Percentiles rank a stretch among this genome's conserved stretches.
phyloP scores from a whole-genome alignment of 192 early-diverging fungal genomes.

The Lobosporangium transversale region DNA sequence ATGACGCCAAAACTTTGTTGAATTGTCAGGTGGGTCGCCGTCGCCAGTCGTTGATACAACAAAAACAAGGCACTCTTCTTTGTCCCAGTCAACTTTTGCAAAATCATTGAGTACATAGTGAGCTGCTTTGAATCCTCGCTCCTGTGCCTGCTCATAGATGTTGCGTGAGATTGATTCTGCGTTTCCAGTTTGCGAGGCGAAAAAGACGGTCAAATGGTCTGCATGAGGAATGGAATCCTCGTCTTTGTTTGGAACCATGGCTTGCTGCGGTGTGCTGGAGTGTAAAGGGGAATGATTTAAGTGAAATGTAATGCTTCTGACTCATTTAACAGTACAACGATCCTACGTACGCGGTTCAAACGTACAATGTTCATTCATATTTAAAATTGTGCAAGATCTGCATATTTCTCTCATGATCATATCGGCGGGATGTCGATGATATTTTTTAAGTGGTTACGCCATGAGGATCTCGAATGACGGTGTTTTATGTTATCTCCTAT shows the following conservation, averaged over 20 bases:
- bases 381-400: too few relatives aligned
- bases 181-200: slow-evolving; percentile 94
- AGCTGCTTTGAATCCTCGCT: slow-evolving; percentile 72
- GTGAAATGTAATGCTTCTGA: too few relatives aligned
- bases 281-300: too few relatives aligned
- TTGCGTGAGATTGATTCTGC: slow-evolving; percentile 92
- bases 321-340: too few relatives aligned
- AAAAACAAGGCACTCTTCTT: slow-evolving; percentile 72
- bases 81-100: slow-evolving; percentile 66
- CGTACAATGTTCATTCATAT: too few relatives aligned
- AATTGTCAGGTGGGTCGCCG: slow-evolving; percentile 96
- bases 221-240: slow-evolving; percentile 20
- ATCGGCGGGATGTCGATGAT: too few relatives aligned
- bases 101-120: slow-evolving; percentile 80
- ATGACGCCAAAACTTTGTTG: slow-evolving; percentile 88
- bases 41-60: slow-evolving; percentile 94
- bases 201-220: slow-evolving; percentile 65
- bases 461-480: too few relatives aligned
- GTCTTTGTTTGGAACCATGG: slow-evolving; percentile 25
- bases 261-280: too few relatives aligned
- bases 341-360: too few relatives aligned
- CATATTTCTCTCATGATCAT: too few relatives aligned
- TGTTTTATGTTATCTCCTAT: too few relatives aligned
- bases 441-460: too few relatives aligned
- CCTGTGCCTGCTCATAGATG: slow-evolving; percentile 77